Evolutionary conservation across 1,139 yeast genomes (phyloP).

Genomic region (Taphrina populina): DNA sequence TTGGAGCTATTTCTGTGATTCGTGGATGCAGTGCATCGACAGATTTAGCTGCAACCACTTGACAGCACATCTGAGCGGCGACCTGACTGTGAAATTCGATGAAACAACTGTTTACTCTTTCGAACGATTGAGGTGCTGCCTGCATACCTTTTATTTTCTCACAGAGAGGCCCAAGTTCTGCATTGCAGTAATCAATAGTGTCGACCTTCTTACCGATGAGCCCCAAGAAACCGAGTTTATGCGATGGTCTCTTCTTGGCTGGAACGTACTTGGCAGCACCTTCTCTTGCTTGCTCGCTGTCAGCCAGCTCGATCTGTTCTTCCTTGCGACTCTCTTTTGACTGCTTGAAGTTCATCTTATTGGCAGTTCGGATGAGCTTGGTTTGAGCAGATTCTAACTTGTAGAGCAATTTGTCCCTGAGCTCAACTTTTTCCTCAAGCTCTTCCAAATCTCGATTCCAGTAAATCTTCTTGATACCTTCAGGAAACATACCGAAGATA

Average conservation of each 20-base stretch:
- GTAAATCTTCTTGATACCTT: conserved; percentile 59
- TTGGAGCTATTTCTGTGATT: conserved; percentile 69
- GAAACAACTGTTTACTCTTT: conserved; percentile 63
- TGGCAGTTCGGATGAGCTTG: conserved; percentile 58
- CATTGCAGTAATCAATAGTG: conserved; percentile 69
- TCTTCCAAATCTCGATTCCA: conserved; percentile 67
- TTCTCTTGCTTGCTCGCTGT: conserved; percentile 14
- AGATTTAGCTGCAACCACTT: conserved; percentile 63
- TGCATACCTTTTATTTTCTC: conserved; percentile 63
- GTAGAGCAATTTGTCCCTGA: conserved; percentile 61
- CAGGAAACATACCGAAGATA: conserved; percentile 60
- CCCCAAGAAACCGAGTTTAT: conserved; percentile 53
- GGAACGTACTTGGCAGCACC: conserved; percentile 55
- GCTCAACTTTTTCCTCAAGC: conserved; percentile 57
- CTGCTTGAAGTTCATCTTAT: conserved; percentile 61
- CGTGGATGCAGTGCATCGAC: conserved; percentile 66
- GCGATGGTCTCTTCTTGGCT: conserved; percentile 72
- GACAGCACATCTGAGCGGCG: conserved; percentile 87
- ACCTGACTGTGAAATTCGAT: conserved; percentile 82
- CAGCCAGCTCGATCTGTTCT: conserved; percentile 34
- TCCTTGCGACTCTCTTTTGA: conserved; percentile 47
- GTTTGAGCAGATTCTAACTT: conserved; percentile 71
- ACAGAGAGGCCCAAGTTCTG: conserved; percentile 66
- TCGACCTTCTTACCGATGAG: conserved; percentile 82
- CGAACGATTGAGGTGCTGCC: conserved; percentile 49